Base-by-base conservation (phyloP, 78 protist genomes). In the Protostelium mycophagum region DNA sequence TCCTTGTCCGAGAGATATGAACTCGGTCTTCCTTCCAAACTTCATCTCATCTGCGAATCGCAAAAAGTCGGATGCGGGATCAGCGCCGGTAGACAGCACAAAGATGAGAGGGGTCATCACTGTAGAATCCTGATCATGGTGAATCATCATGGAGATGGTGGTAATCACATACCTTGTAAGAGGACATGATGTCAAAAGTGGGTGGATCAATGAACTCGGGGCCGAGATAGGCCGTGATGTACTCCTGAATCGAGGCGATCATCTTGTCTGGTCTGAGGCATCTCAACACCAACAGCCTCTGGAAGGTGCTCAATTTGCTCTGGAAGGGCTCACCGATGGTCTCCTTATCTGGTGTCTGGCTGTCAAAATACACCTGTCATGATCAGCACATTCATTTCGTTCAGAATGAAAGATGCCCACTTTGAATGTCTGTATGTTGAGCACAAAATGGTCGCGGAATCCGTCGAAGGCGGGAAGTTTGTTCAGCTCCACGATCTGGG, bases 1-100 rank as follows among this genome's bases (percentile, higher is more conserved):
- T 23, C 99, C 99, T 90, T 96, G 98, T 31, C 99, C 99, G 37
- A 96, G 96, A 34, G 98, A 96, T 28, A 97, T 89, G 1, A 90
- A 25, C 36, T 88, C 87, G 51, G 95, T 39, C 93, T 95, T 96
- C 83, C 91, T 87, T 28, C 38, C 9, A 93, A 96, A 91, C 28
- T 93, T 38, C 96, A 88, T 91, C 37, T 90, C 88, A 35, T 91
- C 96, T 1, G 98, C 97, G 85, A 96, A 96, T 86, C 63, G 86
- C 83, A 73, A 84, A 38, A 96, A 83, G 31, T 93, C 98, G 0
- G 39, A 86, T 34, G 93, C 96, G 0, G 99, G 99, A 93, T 98
- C 97, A 1, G 98, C 94, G n/a, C 99, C 98, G 28, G 97, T 39
- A n/a, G 96, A 90, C 31, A 98, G 93, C 0, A 98, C 94, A 88